Conservation (phyloP, 306 rosid species). For the Citrullus colocynthis region DNA sequence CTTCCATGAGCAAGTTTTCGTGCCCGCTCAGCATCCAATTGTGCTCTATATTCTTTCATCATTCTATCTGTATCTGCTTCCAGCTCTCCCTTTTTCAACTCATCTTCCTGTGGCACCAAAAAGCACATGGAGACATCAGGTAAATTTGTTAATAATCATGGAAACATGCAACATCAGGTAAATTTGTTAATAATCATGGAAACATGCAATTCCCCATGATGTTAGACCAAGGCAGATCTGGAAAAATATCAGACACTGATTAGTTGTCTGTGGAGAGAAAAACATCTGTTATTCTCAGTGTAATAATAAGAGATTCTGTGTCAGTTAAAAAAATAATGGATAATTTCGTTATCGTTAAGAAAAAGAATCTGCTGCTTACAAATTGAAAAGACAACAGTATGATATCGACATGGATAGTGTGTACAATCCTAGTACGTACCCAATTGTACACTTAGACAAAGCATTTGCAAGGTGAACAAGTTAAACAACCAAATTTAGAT, state of each 20-base stretch:
- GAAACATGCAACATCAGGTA: neutral
- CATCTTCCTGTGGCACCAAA: slow-evolving; percentile 65
- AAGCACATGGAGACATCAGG: neutral
- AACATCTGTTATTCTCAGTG: neutral
- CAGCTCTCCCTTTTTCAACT: slow-evolving; percentile 76
- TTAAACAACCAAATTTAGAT: neutral
- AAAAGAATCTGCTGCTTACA: neutral
- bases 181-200: neutral
- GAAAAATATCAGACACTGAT: neutral
- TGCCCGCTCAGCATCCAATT: slow-evolving; percentile 91
- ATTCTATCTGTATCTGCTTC: slow-evolving; percentile 85
- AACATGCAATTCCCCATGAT: neutral
- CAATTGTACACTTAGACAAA: neutral
- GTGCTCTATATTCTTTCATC: slow-evolving; percentile 99
- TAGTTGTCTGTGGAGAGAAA: neutral
- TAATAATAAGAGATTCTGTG: neutral
- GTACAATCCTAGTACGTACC: neutral
- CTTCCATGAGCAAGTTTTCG: slow-evolving; percentile 84
- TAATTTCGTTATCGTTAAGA: neutral
- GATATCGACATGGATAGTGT: neutral
- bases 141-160: neutral
- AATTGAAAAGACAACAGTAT: neutral
- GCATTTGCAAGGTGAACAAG: neutral
- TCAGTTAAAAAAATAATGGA: neutral
- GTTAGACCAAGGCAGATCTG: neutral